Conservation (phyloP, 2,329 filamentous ascomycete genomes). For the Phaeoacremonium minimum region DNA sequence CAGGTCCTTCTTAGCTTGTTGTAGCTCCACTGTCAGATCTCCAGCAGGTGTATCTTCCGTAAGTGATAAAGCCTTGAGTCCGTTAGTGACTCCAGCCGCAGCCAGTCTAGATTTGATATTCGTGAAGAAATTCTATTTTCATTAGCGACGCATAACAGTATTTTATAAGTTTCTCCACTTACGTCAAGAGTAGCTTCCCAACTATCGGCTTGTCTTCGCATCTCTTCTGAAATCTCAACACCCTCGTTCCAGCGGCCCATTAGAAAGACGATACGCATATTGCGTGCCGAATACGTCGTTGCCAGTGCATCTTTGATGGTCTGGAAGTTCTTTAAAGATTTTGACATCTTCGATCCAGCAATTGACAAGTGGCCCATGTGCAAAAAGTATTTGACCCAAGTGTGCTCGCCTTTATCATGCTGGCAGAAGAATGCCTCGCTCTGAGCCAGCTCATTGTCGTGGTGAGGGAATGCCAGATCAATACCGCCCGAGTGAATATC, state of each 20-base stretch:
- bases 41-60: conserved; percentile 8
- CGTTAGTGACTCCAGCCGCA: conserved; percentile 15
- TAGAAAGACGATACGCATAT: conserved; percentile 80
- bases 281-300: conserved; percentile 68
- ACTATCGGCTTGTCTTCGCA: conserved; percentile 66
- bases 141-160: too few relatives aligned
- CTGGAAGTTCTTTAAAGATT: conserved; percentile 92
- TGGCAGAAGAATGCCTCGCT: conserved; percentile 55
- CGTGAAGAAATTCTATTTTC: conserved; percentile 38
- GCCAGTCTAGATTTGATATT: conserved; percentile 31
- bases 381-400: conserved; percentile 85
- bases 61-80: conserved; percentile 17
- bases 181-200: conserved; percentile 67
- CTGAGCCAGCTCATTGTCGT: conserved; percentile 84
- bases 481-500: conserved; percentile 93
- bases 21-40: conserved; percentile 25
- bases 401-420: conserved; percentile 30
- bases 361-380: conserved; percentile 94
- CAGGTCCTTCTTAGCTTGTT: conserved; percentile 51
- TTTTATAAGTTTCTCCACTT: conserved; percentile 10
- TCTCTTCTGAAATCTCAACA: conserved; percentile 82
- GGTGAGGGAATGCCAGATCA: conserved; percentile 87
- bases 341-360: conserved; percentile 91
- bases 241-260: conserved; percentile 87
- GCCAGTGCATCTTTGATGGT: conserved; percentile 81